A percentile compares a stretch with the other conserved stretches of the same genome.
Conservation (phyloP, 2,329 filamentous ascomycete genomes). For the Phaeophleospora eucalypticola region DNA sequence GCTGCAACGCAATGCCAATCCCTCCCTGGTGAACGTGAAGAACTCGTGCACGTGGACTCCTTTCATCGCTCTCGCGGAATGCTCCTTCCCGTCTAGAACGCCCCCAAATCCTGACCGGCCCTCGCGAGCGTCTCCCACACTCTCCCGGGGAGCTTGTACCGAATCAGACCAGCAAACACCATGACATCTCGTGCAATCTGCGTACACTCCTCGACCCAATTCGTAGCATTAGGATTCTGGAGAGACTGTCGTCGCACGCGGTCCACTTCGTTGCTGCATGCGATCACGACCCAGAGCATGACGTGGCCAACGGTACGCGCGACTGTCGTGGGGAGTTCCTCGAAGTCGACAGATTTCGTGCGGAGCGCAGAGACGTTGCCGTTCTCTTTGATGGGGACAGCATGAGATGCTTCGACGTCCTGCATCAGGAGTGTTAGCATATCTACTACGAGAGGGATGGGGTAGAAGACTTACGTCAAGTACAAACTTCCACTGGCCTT, state of each 20-base stretch:
- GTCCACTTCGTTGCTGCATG: conserved; percentile 74
- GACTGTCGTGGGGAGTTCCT: conserved; percentile 71
- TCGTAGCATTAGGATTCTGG: conserved; percentile 49
- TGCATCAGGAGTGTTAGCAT: conserved; percentile 13
- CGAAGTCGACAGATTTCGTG: conserved; percentile 73
- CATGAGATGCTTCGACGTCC: conserved; percentile 65
- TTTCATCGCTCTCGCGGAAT: not conserved
- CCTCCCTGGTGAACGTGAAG: no score
- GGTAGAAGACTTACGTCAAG: conserved; percentile 55
- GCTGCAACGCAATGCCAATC: not conserved
- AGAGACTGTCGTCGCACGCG: conserved; percentile 67
- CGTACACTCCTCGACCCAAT: conserved; percentile 67
- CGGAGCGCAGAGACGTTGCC: conserved; percentile 78
- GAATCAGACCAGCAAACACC: conserved; percentile 87
- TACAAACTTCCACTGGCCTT: conserved; percentile 56
- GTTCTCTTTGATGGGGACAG: conserved; percentile 71
- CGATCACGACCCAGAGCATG: conserved; percentile 88
- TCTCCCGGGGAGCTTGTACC: conserved; percentile 81
- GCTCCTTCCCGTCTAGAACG: conserved; percentile 21
- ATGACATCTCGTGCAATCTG: conserved; percentile 85
- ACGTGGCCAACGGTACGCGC: conserved; percentile 86
- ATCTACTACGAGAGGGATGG: not conserved
- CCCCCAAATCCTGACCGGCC: conserved; percentile 63
- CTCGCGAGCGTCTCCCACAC: conserved; percentile 84
- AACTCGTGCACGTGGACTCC: no score